phyloP scores from a whole-genome alignment of 2,329 filamentous ascomycete species.

The Madurella mycetomatis region DNA sequence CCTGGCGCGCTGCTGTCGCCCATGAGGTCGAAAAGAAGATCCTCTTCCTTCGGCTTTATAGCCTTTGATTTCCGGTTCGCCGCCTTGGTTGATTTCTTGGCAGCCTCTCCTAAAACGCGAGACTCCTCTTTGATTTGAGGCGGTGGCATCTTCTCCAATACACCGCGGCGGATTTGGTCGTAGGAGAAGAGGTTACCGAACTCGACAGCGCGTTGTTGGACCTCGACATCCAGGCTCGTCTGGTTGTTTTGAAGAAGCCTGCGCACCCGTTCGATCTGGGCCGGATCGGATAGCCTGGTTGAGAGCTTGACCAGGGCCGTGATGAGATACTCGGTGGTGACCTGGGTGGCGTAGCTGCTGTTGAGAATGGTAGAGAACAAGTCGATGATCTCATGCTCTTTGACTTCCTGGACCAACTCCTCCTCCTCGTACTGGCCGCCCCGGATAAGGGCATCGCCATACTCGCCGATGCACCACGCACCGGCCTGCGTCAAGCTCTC shows the following conservation, averaged over 20 bases:
- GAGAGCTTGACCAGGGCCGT: conserved; percentile 94
- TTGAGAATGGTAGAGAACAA: conserved; percentile 89
- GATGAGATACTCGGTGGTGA: conserved; percentile 91
- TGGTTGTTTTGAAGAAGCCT: conserved; percentile 73
- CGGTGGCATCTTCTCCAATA: conserved; percentile 95
- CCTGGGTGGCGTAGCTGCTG: conserved; percentile 89
- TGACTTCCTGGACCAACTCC: conserved; percentile 74
- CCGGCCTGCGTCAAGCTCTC: conserved; percentile 91
- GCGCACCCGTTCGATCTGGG: conserved; percentile 83
- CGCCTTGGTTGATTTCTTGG: conserved; percentile 58
- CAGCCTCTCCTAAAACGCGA: conserved; percentile 76
- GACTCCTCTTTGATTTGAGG: conserved; percentile 97
- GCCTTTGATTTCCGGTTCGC: conserved; percentile 71
- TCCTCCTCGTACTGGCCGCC: conserved; percentile 93
- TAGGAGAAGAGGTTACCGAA: conserved; percentile 92
- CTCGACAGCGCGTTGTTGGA: conserved; percentile 93
- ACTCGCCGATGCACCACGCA: conserved; percentile 97
- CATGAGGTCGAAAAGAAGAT: conserved; percentile 89
- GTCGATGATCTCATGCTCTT: conserved; percentile 85
- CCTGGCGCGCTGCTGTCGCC: conserved; percentile 64
- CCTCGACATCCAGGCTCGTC: conserved; percentile 86
- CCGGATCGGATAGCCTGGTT: conserved; percentile 73
- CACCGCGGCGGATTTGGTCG: conserved; percentile 80
- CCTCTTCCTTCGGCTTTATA: conserved; percentile 81
- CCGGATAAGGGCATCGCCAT: conserved; percentile 81